Percentiles rank a stretch among this genome's conserved stretches.
Conservation (phyloP, 2,329 filamentous ascomycete species). For the Colletotrichum noveboracense region DNA sequence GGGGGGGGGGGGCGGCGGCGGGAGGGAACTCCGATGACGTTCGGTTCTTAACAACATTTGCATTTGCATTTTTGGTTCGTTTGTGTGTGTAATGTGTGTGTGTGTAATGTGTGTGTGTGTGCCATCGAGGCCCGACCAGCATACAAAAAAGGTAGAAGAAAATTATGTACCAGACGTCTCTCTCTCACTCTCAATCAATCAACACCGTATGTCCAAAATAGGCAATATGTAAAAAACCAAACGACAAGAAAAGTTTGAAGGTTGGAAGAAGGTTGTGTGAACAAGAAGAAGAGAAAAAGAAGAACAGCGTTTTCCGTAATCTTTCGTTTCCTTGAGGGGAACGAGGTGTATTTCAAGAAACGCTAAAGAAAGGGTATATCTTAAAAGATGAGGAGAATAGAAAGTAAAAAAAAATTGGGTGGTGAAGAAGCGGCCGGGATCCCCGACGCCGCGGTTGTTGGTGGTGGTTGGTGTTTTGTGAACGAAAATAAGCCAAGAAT, state of each 20-base stretch:
- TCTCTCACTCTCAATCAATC: background rate
- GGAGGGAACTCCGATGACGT: background rate
- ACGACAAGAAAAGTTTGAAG: background rate
- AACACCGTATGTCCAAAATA: background rate
- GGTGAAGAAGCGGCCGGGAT: background rate
- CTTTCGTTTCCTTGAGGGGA: background rate
- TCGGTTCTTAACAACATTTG: background rate
- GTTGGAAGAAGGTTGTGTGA: background rate
- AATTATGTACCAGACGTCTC: background rate
- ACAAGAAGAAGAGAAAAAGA: background rate
- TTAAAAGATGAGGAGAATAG: background rate
- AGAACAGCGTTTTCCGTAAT: background rate
- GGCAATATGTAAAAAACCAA: background rate
- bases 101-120: background rate
- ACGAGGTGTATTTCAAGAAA: background rate
- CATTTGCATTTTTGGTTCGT: background rate
- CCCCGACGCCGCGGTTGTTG: background rate
- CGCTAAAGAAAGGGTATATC: constrained; percentile 20
- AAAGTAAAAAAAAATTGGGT: background rate
- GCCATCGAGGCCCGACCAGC: background rate
- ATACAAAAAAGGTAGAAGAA: background rate
- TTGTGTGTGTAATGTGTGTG: background rate
- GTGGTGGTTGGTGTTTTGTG: background rate
- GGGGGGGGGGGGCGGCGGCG: too few relatives aligned
- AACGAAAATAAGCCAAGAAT: background rate